Conservation (phyloP, 371 early-diverging fungal species). For the Mucor sp. region DNA sequence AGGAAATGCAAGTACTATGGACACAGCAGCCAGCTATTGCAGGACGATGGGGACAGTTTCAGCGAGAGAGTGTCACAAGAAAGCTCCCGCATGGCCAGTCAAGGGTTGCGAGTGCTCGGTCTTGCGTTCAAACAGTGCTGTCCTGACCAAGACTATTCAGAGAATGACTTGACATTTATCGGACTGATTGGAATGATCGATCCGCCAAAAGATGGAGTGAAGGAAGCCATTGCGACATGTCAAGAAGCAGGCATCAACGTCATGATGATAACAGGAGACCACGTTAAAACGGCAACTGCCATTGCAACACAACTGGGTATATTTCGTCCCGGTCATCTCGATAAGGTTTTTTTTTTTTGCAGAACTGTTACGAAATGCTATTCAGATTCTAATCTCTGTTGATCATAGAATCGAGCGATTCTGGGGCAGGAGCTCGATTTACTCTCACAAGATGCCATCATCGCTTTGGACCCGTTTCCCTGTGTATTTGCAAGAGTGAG, state of each 20-base stretch:
- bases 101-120: slow-evolving; percentile 20
- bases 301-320: slow-evolving; percentile 79
- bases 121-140: neutral
- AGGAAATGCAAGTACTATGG: neutral
- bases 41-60: neutral
- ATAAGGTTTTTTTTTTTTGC: slow-evolving; percentile 2
- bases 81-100: slow-evolving; percentile 37
- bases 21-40: neutral
- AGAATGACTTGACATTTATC: slow-evolving; percentile 72
- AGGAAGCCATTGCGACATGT: slow-evolving; percentile 54
- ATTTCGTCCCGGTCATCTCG: slow-evolving; percentile 43
- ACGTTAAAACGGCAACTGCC: slow-evolving; percentile 86
- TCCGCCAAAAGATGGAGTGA: slow-evolving; percentile 80
- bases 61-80: neutral
- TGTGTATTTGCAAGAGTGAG: slow-evolving; percentile 91
- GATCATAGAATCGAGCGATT: slow-evolving; percentile 64
- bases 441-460: slow-evolving; percentile 77
- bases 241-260: slow-evolving; percentile 88
- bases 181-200: slow-evolving; percentile 91
- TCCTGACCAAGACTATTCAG: slow-evolving; percentile 33
- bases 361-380: neutral
- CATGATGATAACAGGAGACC: slow-evolving; percentile 94
- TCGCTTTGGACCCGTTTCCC: slow-evolving; percentile 77
- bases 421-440: slow-evolving; percentile 84
- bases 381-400: neutral